Base-by-base conservation (phyloP, 257 asterid genomes). In the Ophiorrhiza pumila region DNA sequence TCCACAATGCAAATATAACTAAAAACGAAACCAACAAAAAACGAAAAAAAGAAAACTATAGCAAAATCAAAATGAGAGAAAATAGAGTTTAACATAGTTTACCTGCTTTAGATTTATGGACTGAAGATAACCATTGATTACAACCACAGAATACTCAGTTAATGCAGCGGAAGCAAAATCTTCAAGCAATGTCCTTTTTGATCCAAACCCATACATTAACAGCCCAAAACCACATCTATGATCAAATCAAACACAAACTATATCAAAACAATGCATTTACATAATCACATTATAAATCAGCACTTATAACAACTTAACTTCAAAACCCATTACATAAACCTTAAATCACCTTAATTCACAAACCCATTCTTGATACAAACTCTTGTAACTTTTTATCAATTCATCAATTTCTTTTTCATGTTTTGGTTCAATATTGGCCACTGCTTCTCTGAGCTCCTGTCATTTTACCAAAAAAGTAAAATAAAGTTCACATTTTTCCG, bases 131-230 rank as follows among this genome's bases (percentile, higher is more conserved):
- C 98, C 98, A 80, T 94, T 91, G 83, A 90, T 80, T 42, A 92
- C 97, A 55, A 90, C 63, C 58, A 94, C 98, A 58, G 96, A 83
- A 81, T 86, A 84, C 69, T 91, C 96, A 22, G 88, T 84, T 80
- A 94, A 84, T 5, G 97, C 83, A 5, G 83, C 74, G 14, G 96
- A 83, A 67, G 97, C 96, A 75, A 94, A 91, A 80, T 90, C 97
- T 83, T 94, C 97, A 3, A 94, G 75, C 83, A 94, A 80, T 27
- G 81, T 83, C 76, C 87, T 94, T 83, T 93, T 94, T 25, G 96
- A 94, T 76, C 98, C 97, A 65, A 91, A 94, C 6, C 98, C 98
- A 82, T 94, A 90, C 97, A 91, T 88, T 83, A 94, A 74, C 35
- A 91, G 89, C 74, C 93, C 96, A 77, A 89, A 91, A 13, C 97